These are phyloP conservation scores for Mycena maculata DNA, from an alignment of 768 basidiomycete species.

Conservation along the genomic window DNA sequence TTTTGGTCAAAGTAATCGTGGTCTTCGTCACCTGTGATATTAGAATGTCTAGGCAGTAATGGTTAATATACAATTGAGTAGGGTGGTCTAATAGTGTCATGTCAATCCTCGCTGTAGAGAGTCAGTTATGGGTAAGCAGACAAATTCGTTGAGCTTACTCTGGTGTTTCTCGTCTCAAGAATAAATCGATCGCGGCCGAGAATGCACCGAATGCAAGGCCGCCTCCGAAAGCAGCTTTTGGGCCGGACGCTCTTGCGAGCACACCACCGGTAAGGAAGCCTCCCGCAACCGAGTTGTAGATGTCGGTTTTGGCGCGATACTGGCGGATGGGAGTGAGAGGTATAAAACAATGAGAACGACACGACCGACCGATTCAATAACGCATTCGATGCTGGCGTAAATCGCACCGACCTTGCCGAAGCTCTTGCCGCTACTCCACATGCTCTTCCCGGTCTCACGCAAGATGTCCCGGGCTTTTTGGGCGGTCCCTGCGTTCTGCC, in stretches of 20 bases:
- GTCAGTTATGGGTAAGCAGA: constrained; percentile 16
- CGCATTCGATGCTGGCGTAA: constrained; percentile 95
- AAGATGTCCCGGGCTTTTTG: constrained; percentile 90
- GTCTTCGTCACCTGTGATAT: neutral
- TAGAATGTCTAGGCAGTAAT: constrained; percentile 19
- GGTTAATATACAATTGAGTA: constrained; percentile 32
- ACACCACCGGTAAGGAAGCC: constrained; percentile 92
- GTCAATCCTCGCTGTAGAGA: constrained; percentile 53
- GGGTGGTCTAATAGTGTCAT: constrained; percentile 21
- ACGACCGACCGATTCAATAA: constrained; percentile 88
- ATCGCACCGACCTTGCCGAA: constrained; percentile 95
- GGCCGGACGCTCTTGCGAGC: constrained; percentile 88
- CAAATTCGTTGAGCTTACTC: constrained; percentile 62
- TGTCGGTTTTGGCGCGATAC: constrained; percentile 98
- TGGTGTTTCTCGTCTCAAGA: constrained; percentile 81
- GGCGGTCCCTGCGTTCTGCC: constrained; percentile 68
- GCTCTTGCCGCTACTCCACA: constrained; percentile 91
- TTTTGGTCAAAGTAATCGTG: constrained; percentile 4
- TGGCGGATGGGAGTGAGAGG: constrained; percentile 43
- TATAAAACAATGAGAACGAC: neutral
- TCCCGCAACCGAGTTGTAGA: constrained; percentile 88
- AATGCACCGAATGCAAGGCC: constrained; percentile 94
- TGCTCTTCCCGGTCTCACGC: constrained; percentile 93
- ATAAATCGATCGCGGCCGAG: constrained; percentile 90
- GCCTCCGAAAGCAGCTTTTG: constrained; percentile 87